Base-by-base conservation (phyloP, 176 grass and related monocot species). In the Dendrocalamus sinicus region DNA sequence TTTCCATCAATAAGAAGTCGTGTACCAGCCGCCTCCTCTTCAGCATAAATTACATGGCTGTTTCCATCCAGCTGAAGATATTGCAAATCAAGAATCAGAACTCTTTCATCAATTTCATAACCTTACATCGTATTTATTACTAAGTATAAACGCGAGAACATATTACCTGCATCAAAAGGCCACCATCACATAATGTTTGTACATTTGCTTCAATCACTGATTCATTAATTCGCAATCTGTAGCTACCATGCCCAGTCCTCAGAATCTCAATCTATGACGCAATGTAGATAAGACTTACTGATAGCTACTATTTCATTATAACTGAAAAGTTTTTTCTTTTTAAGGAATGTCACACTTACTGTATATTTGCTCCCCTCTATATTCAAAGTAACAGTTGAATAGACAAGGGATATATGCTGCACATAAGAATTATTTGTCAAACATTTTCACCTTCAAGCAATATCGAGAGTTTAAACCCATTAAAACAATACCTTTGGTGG, bases 361-460 rank as follows among this genome's bases (percentile, higher is more conserved):
- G 90, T 99, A 69, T 99, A 99, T 91, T 99, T 99, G 72, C 30
- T 92, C 75, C 90, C 96, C 69, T 99, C 93, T 70, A 99, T 99
- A 84, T 99, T 99, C 84, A 99, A 86, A 88, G 64, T 82, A 77
- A 96, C 85, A 85, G 86, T 86, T 64, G 92, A 94, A 83, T 92
- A 92, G 79, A 99, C 93, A 83, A 99, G 93, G 45, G 96, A 99
- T 92, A 99, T 99, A 67, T 99, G 90, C 96, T 96, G 93, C 86
- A 97, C 58, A 70, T 30, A 52, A 80, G 37, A 81, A 88, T 77
- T 40, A 85, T 82, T 87, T 10, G 77, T 73, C 55, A 84, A 47
- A 47, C 13, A 61, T 63, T 53, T 75, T 54, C 75, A 84, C 23
- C 62, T 69, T 40, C 37, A 63, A 55, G 57, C 78, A 90, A 70